phyloP scores from a whole-genome alignment of 2,329 filamentous ascomycete genomes.

The Pseudocercospora musae region DNA sequence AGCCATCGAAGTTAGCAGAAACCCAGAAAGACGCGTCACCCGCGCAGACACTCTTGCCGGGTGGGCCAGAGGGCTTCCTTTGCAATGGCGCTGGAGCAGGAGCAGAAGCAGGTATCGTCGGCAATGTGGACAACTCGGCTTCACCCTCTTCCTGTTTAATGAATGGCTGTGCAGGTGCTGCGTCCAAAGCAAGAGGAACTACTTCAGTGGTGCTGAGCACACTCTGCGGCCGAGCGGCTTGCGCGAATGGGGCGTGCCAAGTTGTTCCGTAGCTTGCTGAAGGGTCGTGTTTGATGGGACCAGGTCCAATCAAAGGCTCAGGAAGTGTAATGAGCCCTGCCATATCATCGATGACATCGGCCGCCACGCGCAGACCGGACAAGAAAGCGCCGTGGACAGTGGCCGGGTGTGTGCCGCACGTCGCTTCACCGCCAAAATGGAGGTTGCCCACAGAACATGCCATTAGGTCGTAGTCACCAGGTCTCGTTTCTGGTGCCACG shows the following conservation, averaged over 20 bases:
- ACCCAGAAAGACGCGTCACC: conserved; percentile 35
- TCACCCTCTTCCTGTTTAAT: conserved; percentile 30
- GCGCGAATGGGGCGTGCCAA: background rate
- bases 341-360: conserved; percentile 76
- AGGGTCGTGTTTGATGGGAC: conserved; percentile 41
- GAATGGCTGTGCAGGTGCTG: conserved; percentile 4
- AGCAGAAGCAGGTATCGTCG: background rate
- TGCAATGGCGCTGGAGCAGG: conserved; percentile 3
- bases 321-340: conserved; percentile 78
- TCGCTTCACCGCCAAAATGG: conserved; percentile 95
- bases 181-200: background rate
- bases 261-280: conserved; percentile 22
- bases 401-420: conserved; percentile 90
- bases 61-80: conserved; percentile 23
- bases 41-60: conserved; percentile 32
- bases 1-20: conserved; percentile 27
- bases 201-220: background rate
- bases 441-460: conserved; percentile 79
- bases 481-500: conserved; percentile 74
- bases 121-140: background rate
- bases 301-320: conserved; percentile 66
- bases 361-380: conserved; percentile 84
- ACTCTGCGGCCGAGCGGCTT: background rate
- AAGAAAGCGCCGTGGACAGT: conserved; percentile 96
- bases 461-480: conserved; percentile 91